phyloP scores from a whole-genome alignment of 129 eudicot genomes.

The Chrysanthemum lavandulifolium region DNA sequence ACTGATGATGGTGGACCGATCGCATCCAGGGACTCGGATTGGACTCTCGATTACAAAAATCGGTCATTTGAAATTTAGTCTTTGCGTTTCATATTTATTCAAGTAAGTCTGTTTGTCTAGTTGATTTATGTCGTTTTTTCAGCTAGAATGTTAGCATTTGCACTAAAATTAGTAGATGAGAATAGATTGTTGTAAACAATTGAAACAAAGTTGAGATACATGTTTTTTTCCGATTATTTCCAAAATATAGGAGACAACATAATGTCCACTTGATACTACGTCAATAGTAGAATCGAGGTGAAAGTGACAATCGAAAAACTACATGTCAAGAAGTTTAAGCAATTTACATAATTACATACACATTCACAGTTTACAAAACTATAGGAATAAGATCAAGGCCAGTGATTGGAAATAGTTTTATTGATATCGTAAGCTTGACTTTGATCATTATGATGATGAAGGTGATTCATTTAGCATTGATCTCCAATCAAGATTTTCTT shows the following conservation, averaged over 20 bases:
- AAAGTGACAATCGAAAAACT: conserved; percentile 7
- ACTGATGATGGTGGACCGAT: conserved; percentile 50
- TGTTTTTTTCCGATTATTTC: conserved; percentile 15
- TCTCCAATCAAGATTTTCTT: conserved; percentile 52
- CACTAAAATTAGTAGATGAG: conserved; percentile 11
- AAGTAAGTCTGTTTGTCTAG: conserved; percentile 7
- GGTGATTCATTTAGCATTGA: conserved; percentile 34
- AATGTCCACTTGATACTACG: conserved; percentile 9
- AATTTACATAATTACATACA: conserved; percentile 36
- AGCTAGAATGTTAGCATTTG: not conserved
- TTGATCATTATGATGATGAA: conserved; percentile 10
- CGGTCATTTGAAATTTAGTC: conserved; percentile 40
- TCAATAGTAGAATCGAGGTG: conserved; percentile 7
- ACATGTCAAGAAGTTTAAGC: conserved; percentile 26
- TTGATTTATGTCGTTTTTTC: not conserved
- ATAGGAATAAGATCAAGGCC: conserved; percentile 19
- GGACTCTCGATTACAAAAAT: conserved; percentile 52
- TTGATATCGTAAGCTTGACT: conserved; percentile 22
- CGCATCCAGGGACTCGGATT: conserved; percentile 69
- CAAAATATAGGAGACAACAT: conserved; percentile 23
- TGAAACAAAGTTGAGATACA: conserved; percentile 15
- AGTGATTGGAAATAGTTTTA: conserved; percentile 19
- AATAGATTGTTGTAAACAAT: conserved; percentile 18
- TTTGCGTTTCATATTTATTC: conserved; percentile 20
- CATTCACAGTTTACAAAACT: conserved; percentile 29